A percentile compares a stretch with the other conserved stretches of the same genome.
Evolutionary conservation across 495 filamentous ascomycete species (phyloP).

Genomic region (Terfezia boudieri): DNA sequence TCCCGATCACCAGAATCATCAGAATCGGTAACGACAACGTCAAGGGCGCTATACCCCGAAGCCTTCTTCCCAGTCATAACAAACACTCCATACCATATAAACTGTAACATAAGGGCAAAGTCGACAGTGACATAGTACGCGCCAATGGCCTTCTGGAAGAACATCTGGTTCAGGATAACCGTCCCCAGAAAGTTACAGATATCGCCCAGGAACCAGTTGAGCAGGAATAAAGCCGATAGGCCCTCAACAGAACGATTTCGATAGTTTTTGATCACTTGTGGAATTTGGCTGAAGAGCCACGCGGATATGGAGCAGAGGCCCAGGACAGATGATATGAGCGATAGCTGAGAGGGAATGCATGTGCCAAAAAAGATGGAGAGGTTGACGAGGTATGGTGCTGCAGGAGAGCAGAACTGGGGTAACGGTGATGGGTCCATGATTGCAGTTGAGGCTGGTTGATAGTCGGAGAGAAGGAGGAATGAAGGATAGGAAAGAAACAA

Average conservation of each 20-base stretch:
- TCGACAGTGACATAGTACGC: slow-evolving; percentile 50
- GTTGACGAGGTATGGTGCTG: slow-evolving; percentile 32
- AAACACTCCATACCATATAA: slow-evolving; percentile 34
- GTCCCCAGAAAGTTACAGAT: slow-evolving; percentile 44
- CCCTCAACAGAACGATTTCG: slow-evolving; percentile 42
- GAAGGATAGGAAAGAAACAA: too few species aligned
- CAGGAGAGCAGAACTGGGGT: slow-evolving; percentile 41
- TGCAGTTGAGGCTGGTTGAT: too few species aligned
- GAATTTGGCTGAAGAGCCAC: slow-evolving; percentile 59
- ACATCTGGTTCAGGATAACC: slow-evolving; percentile 41
- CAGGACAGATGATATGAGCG: slow-evolving; percentile 40
- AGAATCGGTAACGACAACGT: neutral
- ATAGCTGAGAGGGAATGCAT: slow-evolving; percentile 44
- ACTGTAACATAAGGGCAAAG: slow-evolving; percentile 37
- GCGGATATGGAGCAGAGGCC: slow-evolving; percentile 43
- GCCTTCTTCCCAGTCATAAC: too few species aligned
- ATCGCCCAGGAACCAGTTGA: slow-evolving; percentile 50
- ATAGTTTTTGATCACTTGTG: slow-evolving; percentile 53
- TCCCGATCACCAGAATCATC: neutral
- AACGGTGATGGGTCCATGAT: slow-evolving; percentile 17
- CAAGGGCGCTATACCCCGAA: neutral
- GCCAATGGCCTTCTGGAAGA: slow-evolving; percentile 47
- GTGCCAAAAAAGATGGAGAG: slow-evolving; percentile 40
- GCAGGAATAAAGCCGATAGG: slow-evolving; percentile 43
- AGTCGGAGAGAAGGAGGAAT: too few species aligned